These are phyloP conservation scores for Diaporthe sp. DNA, from an alignment of 2,329 filamentous ascomycete species.

Conservation along the genomic window DNA sequence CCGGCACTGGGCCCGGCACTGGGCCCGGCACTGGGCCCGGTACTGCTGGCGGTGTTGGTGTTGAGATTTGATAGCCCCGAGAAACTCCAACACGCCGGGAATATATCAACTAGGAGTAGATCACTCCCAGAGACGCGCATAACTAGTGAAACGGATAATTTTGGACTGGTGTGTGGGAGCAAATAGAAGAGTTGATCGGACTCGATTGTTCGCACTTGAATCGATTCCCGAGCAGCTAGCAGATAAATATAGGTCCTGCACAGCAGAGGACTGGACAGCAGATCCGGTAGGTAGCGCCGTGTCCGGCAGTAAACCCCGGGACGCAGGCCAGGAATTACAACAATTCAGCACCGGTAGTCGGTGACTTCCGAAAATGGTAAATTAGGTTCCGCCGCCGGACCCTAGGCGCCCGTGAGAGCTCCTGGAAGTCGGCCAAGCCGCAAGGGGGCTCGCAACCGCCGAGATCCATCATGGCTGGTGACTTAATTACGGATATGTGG, in stretches of 20 bases:
- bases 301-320: background rate
- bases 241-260: background rate
- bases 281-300: too few relatives aligned
- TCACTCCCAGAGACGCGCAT: background rate
- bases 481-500: background rate
- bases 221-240: background rate
- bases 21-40: too few relatives aligned
- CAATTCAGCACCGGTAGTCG: background rate
- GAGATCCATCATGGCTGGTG: background rate
- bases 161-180: background rate
- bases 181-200: background rate
- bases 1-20: too few relatives aligned
- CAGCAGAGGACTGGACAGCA: background rate
- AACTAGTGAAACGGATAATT: background rate
- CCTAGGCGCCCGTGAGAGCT: background rate
- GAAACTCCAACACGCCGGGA: too few relatives aligned
- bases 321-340: too few relatives aligned
- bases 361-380: background rate
- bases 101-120: too few relatives aligned
- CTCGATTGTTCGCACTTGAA: background rate
- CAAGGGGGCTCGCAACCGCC: background rate
- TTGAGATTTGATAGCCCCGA: background rate
- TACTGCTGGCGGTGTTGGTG: background rate
- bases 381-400: background rate
- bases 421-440: background rate